Base-by-base conservation (phyloP, 139 green algal species). In the Coccomyxa sp. region DNA sequence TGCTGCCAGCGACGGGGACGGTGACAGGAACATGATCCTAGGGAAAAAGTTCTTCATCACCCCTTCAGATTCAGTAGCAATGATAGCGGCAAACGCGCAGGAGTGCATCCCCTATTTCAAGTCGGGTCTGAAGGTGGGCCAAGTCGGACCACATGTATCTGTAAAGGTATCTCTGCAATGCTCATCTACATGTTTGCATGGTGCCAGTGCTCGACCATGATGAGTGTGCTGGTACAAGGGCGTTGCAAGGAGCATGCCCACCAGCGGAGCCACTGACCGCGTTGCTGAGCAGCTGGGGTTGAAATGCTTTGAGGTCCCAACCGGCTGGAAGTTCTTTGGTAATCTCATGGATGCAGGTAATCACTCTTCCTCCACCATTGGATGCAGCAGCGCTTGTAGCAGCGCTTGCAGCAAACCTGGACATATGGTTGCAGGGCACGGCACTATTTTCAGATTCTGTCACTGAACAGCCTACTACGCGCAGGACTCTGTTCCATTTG, bases 11-110 rank as follows among this genome's bases (percentile, higher is more conserved):
- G 95, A 98, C 84, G 95, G 95, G 78, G 97, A 99, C 84, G 97
- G 96, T 79, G 97, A 99, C 90, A 93, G 97, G 86, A 99, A 99
- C 94, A 99, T 99, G 97, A 96, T 99, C 87, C 91, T 99, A 81
- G 97, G 97, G 71, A 89, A 91, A 83, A 88, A 96, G 82, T 99
- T 99, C 90, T 99, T 99, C 87, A 93, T 99, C 81, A 97, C 94
- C 11, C 97, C 97, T 30, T 96, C 91, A 30, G 97, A 99, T 92
- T 96, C 90, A 18, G 96, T 99, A 38, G 97, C 97, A 30, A 98
- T 99, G 86, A 99, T 99, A 79, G 97, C 97, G 18, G 97, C 97
- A 80, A 98, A 99, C 87, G 95, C 95, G 13, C 87, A 96, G 87
- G 91, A 90, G 32, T 91, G 88, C 90, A 99, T 99, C 87, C 97